Percentiles rank a stretch among this genome's conserved stretches.
phyloP scores from a whole-genome alignment of 495 filamentous ascomycete species.

The Lepidopterella palustris region DNA sequence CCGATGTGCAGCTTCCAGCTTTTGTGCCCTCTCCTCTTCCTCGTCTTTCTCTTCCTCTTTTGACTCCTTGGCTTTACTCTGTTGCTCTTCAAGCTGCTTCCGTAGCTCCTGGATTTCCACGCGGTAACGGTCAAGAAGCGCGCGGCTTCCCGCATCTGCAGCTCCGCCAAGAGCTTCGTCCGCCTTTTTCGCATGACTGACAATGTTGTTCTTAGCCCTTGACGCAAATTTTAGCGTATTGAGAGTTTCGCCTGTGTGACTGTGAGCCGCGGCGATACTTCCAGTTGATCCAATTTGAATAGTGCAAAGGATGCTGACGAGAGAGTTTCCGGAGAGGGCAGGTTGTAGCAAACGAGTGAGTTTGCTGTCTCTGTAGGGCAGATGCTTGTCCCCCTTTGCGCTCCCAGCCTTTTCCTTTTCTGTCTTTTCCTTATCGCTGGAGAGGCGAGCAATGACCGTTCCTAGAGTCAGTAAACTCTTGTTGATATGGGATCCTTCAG shows the following conservation, averaged over 20 bases:
- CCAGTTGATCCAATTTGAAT: conserved; percentile 70
- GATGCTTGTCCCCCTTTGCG: conserved; percentile 74
- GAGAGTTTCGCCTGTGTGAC: conserved; percentile 78
- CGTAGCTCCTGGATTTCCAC: conserved; percentile 85
- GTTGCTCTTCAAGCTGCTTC: conserved; percentile 73
- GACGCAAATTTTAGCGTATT: conserved; percentile 97
- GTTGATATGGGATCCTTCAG: conserved; percentile 97
- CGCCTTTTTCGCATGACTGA: conserved; percentile 91
- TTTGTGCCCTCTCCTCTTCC: conserved; percentile 60
- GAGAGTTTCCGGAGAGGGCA: conserved; percentile 84
- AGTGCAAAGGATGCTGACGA: conserved; percentile 95
- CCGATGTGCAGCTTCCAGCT: conserved; percentile 73
- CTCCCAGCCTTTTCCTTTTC: conserved; percentile 42
- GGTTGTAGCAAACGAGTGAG: conserved; percentile 88
- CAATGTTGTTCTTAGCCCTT: conserved; percentile 93
- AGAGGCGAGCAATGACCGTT: conserved; percentile 84
- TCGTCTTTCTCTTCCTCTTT: conserved; percentile 57
- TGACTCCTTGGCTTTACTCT: conserved; percentile 54
- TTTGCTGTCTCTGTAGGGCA: conserved; percentile 96
- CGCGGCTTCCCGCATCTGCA: conserved; percentile 74
- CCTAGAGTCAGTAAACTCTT: conserved; percentile 92
- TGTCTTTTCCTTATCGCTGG: conserved; percentile 80
- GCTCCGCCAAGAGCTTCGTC: conserved; percentile 68
- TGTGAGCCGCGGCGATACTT: conserved; percentile 53
- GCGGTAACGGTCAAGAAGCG: conserved; percentile 86